Base-by-base conservation (phyloP, 352 stramenopile species). In the Phytophthora syringae region DNA sequence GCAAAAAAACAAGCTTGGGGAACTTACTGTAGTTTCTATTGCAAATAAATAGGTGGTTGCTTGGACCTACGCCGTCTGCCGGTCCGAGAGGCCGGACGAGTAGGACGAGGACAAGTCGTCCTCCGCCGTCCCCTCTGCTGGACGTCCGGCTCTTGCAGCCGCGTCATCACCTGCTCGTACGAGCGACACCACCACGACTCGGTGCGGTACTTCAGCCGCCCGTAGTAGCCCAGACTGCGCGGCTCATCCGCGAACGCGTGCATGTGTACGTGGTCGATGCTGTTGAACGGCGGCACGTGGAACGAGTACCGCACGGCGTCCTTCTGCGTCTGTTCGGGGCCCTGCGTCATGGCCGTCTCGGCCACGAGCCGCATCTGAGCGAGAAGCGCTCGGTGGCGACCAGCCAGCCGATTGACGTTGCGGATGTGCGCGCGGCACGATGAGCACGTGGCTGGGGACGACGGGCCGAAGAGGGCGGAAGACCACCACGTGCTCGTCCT, bases 231-330 rank as follows among this genome's bases (percentile, higher is more conserved):
- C 20, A 86, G 48, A 11, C 54, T 69, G 37, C 59, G 57, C 9
- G 60, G 57, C 28, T 79, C 70, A 48, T 83, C 70, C 25, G 57
- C 67, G 64, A 95, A 94, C 24, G 82, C 85, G 67, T 95, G 87
- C 85, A 95, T 94, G 69, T 95, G 87, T 25, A 95, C 84, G 64
- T 95, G 87, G 67, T 95, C 87, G 61, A 94, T 95, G 64, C 81
- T 92, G 75, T 95, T 95, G 63, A 94, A 94, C 10, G 87, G 87
- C 20, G 87, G 87, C 34, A 77, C 59, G 27, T 76, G 65, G 58
- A 91, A 89, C 32, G 75, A 90, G 37, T 88, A 87, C 21, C 82
- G 85, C 21, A 89, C 68, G 1, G 30, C 47, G 11, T 62, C 28
- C 30, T 64, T 12, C 7, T 58, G 27, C 1, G 27, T 54, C 30